These are phyloP conservation scores for Cymbopogon citratus DNA, from an alignment of 176 grass and related monocot species.

Conservation along the genomic window DNA sequence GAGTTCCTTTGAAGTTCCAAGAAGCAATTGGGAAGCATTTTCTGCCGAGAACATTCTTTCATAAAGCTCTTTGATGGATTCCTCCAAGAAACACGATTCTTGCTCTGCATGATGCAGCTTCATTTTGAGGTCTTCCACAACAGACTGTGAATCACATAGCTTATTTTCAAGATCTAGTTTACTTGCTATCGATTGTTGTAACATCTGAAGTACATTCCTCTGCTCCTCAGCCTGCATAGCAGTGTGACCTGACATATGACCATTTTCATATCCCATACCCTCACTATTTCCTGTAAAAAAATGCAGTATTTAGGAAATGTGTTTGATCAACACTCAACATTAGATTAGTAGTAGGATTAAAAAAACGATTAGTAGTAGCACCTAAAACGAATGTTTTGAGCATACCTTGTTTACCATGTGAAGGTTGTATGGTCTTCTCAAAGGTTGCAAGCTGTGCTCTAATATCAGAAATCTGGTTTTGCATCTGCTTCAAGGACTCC, in stretches of 20 bases:
- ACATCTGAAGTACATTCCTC: constrained; percentile 57
- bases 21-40: constrained; percentile 49
- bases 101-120: constrained; percentile 41
- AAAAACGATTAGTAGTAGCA: no score
- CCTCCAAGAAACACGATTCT: constrained; percentile 47
- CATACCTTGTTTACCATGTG: constrained; percentile 41
- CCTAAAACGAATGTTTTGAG: neutral
- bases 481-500: constrained; percentile 45
- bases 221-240: constrained; percentile 37
- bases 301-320: neutral
- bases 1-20: constrained; percentile 60
- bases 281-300: constrained; percentile 34
- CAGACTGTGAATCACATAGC: constrained; percentile 37
- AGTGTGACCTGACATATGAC: constrained; percentile 28
- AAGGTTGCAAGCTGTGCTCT: constrained; percentile 34
- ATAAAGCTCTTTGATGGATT: constrained; percentile 44
- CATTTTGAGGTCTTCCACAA: constrained; percentile 45
- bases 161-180: constrained; percentile 58
- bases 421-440: constrained; percentile 31
- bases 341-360: neutral
- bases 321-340: neutral
- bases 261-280: constrained; percentile 32
- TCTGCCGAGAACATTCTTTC: constrained; percentile 58
- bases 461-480: constrained; percentile 35
- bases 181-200: constrained; percentile 68